Percentiles rank a stretch among this genome's conserved stretches.
phyloP scores from a whole-genome alignment of 192 early-diverging fungal species.

The Coemansia sp. region DNA sequence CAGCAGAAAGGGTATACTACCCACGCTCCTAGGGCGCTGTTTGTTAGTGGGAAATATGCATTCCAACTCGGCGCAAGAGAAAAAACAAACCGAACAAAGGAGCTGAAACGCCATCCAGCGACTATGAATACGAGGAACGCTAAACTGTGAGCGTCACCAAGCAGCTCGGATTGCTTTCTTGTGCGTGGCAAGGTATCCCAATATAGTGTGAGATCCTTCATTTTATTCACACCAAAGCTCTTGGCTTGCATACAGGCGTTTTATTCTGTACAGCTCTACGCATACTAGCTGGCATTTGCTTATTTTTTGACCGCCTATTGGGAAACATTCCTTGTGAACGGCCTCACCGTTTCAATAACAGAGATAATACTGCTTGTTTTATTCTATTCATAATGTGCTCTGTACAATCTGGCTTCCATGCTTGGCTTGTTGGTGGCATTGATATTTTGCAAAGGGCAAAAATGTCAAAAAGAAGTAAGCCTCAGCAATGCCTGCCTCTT shows the following conservation, averaged over 20 bases:
- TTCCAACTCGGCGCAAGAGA: constrained; percentile 1
- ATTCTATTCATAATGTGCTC: background rate
- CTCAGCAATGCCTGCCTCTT: too few relatives aligned
- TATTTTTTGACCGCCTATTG: background rate
- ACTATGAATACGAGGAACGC: background rate
- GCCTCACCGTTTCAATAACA: background rate
- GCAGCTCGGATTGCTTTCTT: background rate
- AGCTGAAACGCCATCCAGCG: background rate
- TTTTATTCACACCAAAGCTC: background rate
- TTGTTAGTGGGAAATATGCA: constrained; percentile 1
- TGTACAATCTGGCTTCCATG: constrained; percentile 1
- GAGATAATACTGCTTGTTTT: background rate
- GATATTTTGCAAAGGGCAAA: too few relatives aligned
- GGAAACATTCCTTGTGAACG: background rate
- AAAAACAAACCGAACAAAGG: background rate
- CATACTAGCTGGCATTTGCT: background rate
- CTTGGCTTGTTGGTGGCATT: background rate
- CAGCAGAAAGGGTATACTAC: background rate
- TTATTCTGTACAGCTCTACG: background rate
- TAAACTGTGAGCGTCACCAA: background rate
- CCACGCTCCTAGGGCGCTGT: background rate
- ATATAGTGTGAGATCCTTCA: background rate
- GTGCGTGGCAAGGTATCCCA: background rate
- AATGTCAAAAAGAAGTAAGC: too few relatives aligned
- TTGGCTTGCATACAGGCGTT: background rate